A percentile compares a stretch with the other conserved stretches of the same genome.
Evolutionary conservation across 345 rosid species (phyloP).

Genomic region (Sisymbrium irio): DNA sequence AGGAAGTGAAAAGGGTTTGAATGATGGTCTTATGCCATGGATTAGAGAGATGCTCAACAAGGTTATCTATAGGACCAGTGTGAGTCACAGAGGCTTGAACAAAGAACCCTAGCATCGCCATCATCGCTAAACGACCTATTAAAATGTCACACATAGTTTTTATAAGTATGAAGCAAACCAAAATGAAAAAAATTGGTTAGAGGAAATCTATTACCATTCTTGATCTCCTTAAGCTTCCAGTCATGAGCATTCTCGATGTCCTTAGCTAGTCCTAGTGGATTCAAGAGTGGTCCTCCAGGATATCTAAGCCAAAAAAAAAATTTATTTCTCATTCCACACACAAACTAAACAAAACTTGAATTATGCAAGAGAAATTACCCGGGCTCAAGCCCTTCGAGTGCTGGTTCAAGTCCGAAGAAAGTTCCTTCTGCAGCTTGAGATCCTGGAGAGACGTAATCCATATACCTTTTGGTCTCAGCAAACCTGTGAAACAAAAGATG

Average conservation of each 20-base stretch:
- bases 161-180: background rate
- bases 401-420: conserved; percentile 81
- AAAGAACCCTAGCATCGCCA: conserved; percentile 84
- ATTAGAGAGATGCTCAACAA: conserved; percentile 75
- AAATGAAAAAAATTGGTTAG: background rate
- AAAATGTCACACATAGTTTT: background rate
- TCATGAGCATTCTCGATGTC: conserved; percentile 62
- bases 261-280: conserved; percentile 89
- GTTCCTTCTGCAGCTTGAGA: conserved; percentile 81
- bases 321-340: background rate
- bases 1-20: conserved; percentile 58
- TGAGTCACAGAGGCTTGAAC: conserved; percentile 90
- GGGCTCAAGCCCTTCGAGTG: conserved; percentile 81
- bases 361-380: conserved; percentile 44
- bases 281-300: conserved; percentile 91
- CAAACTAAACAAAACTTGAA: background rate
- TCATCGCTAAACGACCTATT: conserved; percentile 88
- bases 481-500: conserved; percentile 40
- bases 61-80: conserved; percentile 89
- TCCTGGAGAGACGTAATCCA: conserved; percentile 81
- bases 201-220: conserved; percentile 54
- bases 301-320: conserved; percentile 44
- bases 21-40: conserved; percentile 92
- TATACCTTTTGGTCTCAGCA: conserved; percentile 83
- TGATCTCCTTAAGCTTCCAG: conserved; percentile 91